Base-by-base conservation (phyloP, 2,329 filamentous ascomycete genomes). In the Fusarium sp. region DNA sequence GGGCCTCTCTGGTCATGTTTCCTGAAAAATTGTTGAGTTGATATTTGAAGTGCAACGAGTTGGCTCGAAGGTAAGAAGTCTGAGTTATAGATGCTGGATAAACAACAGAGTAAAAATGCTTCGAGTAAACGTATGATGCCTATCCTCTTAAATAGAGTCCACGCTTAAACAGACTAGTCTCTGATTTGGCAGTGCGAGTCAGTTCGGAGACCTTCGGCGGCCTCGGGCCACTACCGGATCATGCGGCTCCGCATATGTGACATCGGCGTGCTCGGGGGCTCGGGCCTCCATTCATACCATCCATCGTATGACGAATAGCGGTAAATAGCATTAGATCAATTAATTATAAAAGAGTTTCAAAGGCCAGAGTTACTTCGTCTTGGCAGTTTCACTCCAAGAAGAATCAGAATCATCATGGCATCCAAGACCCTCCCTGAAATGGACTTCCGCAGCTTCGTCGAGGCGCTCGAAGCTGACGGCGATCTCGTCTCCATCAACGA, bases 401-500 rank as follows among this genome's bases (percentile, higher is more conserved):
- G 25, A 29, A 31, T 33, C 8, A 49, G 0, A 13, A 50, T 41
- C 23, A 49, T 5, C 37, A 70, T 70, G 67, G 36, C 54, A n/a
- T 63, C 51, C 2, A 31, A 45, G 29, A 17, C 37, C 20, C 63
- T 62, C 11, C 67, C 67, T 23, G 1, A 81, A 15, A 62, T 70
- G 63, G 81, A 53, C 29, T 71, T 71, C 20, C 55, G 62, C 29
- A 18, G 39, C 9, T 70, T 58, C 42, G 58, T 69, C 21, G 47
- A 69, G 14, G 53, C 58, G 14, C 45, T 69, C 5, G 54, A 66
- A 35, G 53, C 46, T 3, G 82, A 85, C 43, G 72, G 74, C 20
- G 82, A 84, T 65, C 68, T 85, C 2, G 76, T 79, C 25, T 80
- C 83, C 40, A 84, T 84, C 63, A 76, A 80, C 51, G 65, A 75